Evolutionary conservation across 306 rosid species (phyloP), one percentile per base, ranked within the genome.

Genomic region (Cercis canadensis): DNA sequence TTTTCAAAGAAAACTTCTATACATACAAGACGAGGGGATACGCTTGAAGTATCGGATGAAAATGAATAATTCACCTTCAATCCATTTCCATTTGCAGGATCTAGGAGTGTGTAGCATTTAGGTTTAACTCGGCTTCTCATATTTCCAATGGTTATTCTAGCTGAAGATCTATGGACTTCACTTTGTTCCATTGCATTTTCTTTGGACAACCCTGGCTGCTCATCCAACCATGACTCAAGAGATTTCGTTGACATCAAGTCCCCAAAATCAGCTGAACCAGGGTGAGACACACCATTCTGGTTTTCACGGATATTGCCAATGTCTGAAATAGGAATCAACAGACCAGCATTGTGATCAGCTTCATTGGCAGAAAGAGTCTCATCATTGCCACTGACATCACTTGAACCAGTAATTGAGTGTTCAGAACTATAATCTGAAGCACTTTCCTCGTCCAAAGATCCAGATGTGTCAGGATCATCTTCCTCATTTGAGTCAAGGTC

Each of bases 201-300:
- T 67, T 54, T 73, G 29, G 92, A 74, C 74, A 89, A 77, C 72
- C 76, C 80, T 69, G 97, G 84, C 64, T 87, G 96, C 66, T 86
- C 96, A 69, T 86, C 89, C 72, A 95, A 75, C 99, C 99, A 95
- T 72, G 96, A 87, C 70, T 95, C 99, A 34, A 95, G 82, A 57
- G 92, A 88, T 83, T 81, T 86, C 12, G 84, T 86, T 45, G 99
- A 86, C 81, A 95, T 80, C 67, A 95, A 67, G 67, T 89, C 96
- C 71, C 74, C 80, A 11, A 87, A 77, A 78, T 83, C 89, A 66
- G 82, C 56, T 62, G 88, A 67, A 14, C 81, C 85, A 19, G 91
- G 76, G 77, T 78, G 82, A 56, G 90, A 78, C 75, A 71, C 78
- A 57, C 75, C 83, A 84, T 81, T 69, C 84, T 70, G 80, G 67